phyloP scores from a whole-genome alignment of 2,329 filamentous ascomycete species.

The Gliomastix tumulicola region DNA sequence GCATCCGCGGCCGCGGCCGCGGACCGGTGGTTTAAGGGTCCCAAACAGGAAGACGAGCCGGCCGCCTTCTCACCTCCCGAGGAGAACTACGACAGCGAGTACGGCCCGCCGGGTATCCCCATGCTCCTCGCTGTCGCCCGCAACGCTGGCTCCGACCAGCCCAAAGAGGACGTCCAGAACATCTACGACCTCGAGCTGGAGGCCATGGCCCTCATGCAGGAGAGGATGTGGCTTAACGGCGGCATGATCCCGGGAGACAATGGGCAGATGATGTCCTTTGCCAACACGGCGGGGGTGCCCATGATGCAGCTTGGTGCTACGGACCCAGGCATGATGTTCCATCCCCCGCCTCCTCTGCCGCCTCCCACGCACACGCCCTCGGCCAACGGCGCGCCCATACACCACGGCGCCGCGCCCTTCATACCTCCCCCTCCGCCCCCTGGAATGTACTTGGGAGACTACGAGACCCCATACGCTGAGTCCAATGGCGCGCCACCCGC shows the following conservation, averaged over 20 bases:
- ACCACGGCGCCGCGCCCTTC: no score
- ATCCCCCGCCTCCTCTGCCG: background rate
- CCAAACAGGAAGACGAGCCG: background rate
- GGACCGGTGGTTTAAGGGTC: conserved; percentile 10
- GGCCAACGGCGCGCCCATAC: conserved; percentile 4
- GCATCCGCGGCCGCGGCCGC: conserved; percentile 12
- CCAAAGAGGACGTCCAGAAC: background rate
- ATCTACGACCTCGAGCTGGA: conserved; percentile 1
- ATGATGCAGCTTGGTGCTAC: conserved; percentile 1
- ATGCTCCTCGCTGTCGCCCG: conserved; percentile 2
- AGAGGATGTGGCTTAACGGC: conserved; percentile 1
- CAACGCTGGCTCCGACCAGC: background rate
- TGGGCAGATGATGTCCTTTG: background rate
- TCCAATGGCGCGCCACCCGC: conserved; percentile 4
- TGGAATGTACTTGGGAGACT: conserved; percentile 12
- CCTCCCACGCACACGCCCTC: background rate
- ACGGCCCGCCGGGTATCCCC: conserved; percentile 5
- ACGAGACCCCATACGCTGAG: conserved; percentile 9
- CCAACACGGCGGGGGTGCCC: background rate
- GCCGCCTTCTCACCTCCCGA: conserved; percentile 1
- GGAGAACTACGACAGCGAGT: conserved; percentile 3
- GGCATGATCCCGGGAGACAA: background rate
- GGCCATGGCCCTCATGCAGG: background rate
- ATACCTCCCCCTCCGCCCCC: conserved; percentile 11
- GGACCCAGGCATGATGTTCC: conserved; percentile 1